Evolutionary conservation across 192 early-diverging fungal genomes (phyloP).

Genomic region (Coemansia javaensis): DNA sequence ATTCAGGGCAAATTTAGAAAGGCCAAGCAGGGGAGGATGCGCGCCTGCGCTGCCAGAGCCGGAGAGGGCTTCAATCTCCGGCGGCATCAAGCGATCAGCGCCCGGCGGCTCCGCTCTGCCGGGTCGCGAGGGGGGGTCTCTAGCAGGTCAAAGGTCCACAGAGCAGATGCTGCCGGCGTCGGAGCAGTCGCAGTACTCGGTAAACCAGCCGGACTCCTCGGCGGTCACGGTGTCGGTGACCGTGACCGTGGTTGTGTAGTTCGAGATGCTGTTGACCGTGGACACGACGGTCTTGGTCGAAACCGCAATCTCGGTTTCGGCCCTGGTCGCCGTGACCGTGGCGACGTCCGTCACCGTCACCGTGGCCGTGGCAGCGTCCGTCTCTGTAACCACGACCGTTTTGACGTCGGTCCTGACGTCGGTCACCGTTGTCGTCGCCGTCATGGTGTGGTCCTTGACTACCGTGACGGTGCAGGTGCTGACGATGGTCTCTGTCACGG

Average conservation of each 20-base stretch:
- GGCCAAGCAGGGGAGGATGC: too few relatives aligned
- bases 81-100: too few relatives aligned
- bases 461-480: background rate
- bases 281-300: background rate
- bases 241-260: background rate
- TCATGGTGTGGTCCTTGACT: background rate
- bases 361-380: background rate
- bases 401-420: background rate
- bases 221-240: background rate
- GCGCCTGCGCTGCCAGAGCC: too few relatives aligned
- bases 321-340: background rate
- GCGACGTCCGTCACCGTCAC: background rate
- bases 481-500: background rate
- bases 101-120: too few relatives aligned
- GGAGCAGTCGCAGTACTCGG: constrained; percentile 14
- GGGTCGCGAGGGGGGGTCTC: too few relatives aligned
- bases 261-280: background rate
- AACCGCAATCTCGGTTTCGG: background rate
- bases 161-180: constrained; percentile 5
- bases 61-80: too few relatives aligned
- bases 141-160: background rate
- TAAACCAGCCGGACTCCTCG: constrained; percentile 4
- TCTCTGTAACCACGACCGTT: background rate
- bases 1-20: too few relatives aligned
- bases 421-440: background rate